Conservation (phyloP, 2,329 filamentous ascomycete species). For the Venturia asperata region DNA sequence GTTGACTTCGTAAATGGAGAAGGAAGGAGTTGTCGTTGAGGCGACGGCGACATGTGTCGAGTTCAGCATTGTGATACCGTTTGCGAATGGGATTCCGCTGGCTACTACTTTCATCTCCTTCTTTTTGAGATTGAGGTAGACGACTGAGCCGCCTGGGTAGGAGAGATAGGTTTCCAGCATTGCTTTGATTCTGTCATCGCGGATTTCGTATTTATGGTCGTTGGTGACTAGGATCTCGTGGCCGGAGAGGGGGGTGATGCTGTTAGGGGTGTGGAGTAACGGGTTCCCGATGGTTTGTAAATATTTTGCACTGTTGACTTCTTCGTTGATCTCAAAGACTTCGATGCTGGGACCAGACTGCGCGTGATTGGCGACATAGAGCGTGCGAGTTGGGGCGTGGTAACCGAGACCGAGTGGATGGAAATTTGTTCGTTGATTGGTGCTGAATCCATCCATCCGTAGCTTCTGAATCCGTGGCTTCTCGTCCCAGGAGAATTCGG, state of each 20-base stretch:
- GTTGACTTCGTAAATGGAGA: constrained; percentile 32
- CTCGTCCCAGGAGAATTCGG: background rate
- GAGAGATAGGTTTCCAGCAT: constrained; percentile 36
- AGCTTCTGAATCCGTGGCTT: background rate
- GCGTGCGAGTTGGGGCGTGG: constrained; percentile 29
- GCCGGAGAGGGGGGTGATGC: constrained; percentile 30
- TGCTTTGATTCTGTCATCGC: constrained; percentile 26
- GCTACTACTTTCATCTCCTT: constrained; percentile 26
- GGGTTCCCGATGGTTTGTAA: constrained; percentile 29
- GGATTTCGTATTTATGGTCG: constrained; percentile 35
- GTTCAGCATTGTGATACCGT: constrained; percentile 36
- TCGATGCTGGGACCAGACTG: constrained; percentile 30
- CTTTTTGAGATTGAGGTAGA: constrained; percentile 29
- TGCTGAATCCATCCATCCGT: background rate
- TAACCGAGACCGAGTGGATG: constrained; percentile 39
- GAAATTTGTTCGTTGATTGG: constrained; percentile 26
- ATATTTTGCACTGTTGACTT: constrained; percentile 25
- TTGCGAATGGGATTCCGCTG: constrained; percentile 33
- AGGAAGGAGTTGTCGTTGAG: constrained; percentile 29
- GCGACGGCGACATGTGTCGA: constrained; percentile 34
- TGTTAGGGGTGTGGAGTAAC: constrained; percentile 34
- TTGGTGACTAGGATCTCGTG: constrained; percentile 36
- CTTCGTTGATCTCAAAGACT: constrained; percentile 27
- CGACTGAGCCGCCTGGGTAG: constrained; percentile 32
- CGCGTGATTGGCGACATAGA: constrained; percentile 38